Evolutionary conservation across 805 yeast species (phyloP), one percentile per base, ranked within the genome.

Genomic region (Ogataea kodamae): DNA sequence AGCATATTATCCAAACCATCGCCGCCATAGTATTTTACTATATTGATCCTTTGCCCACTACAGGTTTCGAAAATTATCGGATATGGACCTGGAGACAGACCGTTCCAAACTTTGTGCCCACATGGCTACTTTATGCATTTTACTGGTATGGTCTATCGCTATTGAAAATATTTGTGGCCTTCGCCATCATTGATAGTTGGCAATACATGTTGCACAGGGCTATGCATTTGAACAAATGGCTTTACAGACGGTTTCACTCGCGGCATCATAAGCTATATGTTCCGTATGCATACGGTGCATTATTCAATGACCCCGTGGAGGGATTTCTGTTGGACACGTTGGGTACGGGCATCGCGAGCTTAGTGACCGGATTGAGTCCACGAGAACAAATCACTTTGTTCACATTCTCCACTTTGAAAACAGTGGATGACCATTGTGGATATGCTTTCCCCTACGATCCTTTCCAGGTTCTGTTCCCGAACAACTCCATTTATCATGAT

Each of bases 391-490:
- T 83, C 14, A 46, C 82, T 9, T 64, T 92, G 35, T 92, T 70
- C 62, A 78, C 90, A 2, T 86, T 92, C 57, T 85, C 96, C 10
- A 92, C 98, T 2, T 61, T 92, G 74, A 92, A 92, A 61, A 92
- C 98, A 1, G 96, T 92, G 30, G 97, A 92, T 58, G 98, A 92
- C 59, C 98, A 92, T 62, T 92, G 97, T 61, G 98, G 98, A n/a
- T 92, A 90, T 60, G 78, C 89, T 18, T 67, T 92, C 36, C 97
- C 97, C 10, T 83, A 67, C 58, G 98, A 92, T 60, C 78, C 89
- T 14, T 83, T 92, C 70, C 98, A 92, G 67, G 55, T 77, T 25
- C 37, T 90, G 14, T 92, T 92, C 74, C 97, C 97, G 44, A 92
- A 92, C 65, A 88, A 92, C 56, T 83, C 97, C 9, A 82, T 88